Conservation (phyloP, 352 stramenopile genomes). For the Phytophthora cactorum region DNA sequence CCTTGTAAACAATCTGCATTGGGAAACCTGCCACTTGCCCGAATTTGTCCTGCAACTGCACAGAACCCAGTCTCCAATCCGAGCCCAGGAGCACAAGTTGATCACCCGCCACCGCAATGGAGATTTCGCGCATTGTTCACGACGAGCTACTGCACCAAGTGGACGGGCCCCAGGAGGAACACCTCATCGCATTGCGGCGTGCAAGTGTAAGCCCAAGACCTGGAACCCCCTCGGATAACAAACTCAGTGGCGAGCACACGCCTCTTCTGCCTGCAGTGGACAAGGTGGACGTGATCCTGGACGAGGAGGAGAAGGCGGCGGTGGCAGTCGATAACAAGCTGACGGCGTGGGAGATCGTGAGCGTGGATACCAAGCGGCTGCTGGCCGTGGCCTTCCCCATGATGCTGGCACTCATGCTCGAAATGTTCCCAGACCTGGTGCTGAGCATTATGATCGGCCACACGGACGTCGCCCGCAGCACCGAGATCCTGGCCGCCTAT, state of each 20-base stretch:
- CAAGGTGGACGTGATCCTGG: slow-evolving; percentile 45
- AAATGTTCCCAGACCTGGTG: slow-evolving; percentile 55
- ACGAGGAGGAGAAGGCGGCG: slow-evolving; percentile 45
- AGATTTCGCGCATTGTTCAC: slow-evolving; percentile 51
- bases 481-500: slow-evolving; percentile 63
- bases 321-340: slow-evolving; percentile 29
- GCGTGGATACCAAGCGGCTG: slow-evolving; percentile 40
- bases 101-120: slow-evolving; percentile 37
- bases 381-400: slow-evolving; percentile 47
- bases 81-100: slow-evolving; percentile 6
- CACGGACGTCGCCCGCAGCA: slow-evolving; percentile 52
- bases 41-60: not conserved
- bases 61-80: slow-evolving; percentile 25
- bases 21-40: not conserved
- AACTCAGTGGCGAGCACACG: slow-evolving; percentile 22
- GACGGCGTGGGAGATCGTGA: slow-evolving; percentile 42
- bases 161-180: slow-evolving; percentile 47
- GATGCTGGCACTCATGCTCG: slow-evolving; percentile 54
- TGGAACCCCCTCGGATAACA: not conserved
- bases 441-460: slow-evolving; percentile 72
- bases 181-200: slow-evolving; percentile 26
- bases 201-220: slow-evolving; percentile 28
- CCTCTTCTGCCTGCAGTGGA: slow-evolving; percentile 34
- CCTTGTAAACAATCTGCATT: slow-evolving; percentile 8
- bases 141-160: slow-evolving; percentile 60